phyloP scores from a whole-genome alignment of 2,329 filamentous ascomycete species.

The Trichoderma hamatum region DNA sequence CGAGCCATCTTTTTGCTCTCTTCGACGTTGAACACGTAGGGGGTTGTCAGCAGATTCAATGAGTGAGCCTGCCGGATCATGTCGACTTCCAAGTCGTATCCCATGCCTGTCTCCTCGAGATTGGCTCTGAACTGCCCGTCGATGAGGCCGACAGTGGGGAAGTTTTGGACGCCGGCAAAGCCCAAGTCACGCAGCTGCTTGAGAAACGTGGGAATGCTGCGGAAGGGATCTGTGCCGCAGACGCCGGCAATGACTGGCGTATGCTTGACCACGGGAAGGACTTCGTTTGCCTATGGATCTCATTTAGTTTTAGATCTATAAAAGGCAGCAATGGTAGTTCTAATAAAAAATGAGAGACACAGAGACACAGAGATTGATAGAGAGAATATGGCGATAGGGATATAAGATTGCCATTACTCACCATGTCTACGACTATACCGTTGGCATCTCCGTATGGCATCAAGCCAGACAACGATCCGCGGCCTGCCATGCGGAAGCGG shows the following conservation, averaged over 20 bases:
- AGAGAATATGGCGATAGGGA: no score
- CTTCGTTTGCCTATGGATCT: conserved; percentile 58
- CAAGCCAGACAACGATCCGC: conserved; percentile 68
- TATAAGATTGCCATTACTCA: conserved; percentile 32
- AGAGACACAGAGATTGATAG: no score
- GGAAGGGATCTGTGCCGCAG: conserved; percentile 71
- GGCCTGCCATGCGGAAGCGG: conserved; percentile 72
- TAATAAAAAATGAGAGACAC: background rate
- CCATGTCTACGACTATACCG: conserved; percentile 70
- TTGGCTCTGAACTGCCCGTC: conserved; percentile 69
- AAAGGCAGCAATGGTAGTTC: no score
- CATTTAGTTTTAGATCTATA: background rate
- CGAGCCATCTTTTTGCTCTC: conserved; percentile 64
- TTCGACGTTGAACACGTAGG: conserved; percentile 68
- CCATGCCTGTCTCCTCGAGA: conserved; percentile 74
- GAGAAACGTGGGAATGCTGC: conserved; percentile 63
- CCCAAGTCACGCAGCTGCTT: conserved; percentile 62
- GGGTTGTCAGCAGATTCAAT: conserved; percentile 66
- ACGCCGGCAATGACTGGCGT: conserved; percentile 72
- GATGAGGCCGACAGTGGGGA: conserved; percentile 72
- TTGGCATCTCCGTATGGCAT: conserved; percentile 75
- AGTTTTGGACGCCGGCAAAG: conserved; percentile 73
- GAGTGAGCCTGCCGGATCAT: conserved; percentile 63
- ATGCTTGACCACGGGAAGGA: conserved; percentile 64
- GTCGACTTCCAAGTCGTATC: conserved; percentile 67